phyloP scores from a whole-genome alignment of 768 basidiomycete genomes.

The Boletus sensibilis region DNA sequence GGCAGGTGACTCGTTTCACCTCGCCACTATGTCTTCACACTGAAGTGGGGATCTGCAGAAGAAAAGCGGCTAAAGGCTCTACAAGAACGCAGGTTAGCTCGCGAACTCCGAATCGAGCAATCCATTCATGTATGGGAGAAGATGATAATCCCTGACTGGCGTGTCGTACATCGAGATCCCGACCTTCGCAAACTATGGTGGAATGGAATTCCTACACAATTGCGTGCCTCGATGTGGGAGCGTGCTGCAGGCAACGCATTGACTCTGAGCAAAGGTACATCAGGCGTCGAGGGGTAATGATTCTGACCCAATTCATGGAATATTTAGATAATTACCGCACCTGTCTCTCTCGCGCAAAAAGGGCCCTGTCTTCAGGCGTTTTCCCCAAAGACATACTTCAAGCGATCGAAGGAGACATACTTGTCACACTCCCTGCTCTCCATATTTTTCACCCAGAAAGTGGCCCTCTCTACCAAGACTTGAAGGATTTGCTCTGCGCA shows the following conservation, averaged over 20 bases:
- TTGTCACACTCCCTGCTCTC: conserved; percentile 67
- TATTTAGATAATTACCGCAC: conserved; percentile 61
- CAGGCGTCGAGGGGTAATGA: conserved; percentile 1
- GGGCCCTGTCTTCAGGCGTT: conserved; percentile 58
- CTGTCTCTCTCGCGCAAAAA: conserved; percentile 71
- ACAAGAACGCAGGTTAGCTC: conserved; percentile 58
- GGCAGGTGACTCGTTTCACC: conserved; percentile 49
- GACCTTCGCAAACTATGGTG: conserved; percentile 77
- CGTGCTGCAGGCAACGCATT: conserved; percentile 81
- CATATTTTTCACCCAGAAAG: conserved; percentile 76
- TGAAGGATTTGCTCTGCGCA: conserved; percentile 81
- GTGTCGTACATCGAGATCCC: conserved; percentile 63
- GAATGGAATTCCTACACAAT: conserved; percentile 81
- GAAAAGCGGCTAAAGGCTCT: conserved; percentile 66
- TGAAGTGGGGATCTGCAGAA: conserved; percentile 41
- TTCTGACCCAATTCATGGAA: conserved; percentile 1
- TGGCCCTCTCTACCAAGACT: conserved; percentile 78
- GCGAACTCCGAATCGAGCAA: conserved; percentile 69
- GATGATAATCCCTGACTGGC: conserved; percentile 82
- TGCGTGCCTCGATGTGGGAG: conserved; percentile 82
- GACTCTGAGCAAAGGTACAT: conserved; percentile 74
- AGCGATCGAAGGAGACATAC: conserved; percentile 73
- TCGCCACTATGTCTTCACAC: not conserved
- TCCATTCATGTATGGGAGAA: conserved; percentile 75
- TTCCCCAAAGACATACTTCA: conserved; percentile 65